phyloP scores from a whole-genome alignment of 1,284 basidiomycete species.

The Tilletia setariae region DNA sequence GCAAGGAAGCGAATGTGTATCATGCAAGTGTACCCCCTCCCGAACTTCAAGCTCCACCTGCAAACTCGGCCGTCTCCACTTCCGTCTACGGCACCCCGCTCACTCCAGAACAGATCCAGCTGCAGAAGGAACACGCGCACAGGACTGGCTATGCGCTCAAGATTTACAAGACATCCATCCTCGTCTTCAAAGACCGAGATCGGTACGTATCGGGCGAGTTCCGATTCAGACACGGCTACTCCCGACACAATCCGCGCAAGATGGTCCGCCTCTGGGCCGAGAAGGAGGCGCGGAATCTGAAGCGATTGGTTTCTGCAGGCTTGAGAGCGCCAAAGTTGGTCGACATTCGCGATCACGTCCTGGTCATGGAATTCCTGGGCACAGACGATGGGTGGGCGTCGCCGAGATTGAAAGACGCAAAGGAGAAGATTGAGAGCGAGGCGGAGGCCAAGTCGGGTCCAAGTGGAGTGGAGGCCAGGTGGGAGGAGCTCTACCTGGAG shows the following conservation, averaged over 20 bases:
- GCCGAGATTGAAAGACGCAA: conserved; percentile 47
- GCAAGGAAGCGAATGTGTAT: conserved; percentile 53
- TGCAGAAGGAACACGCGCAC: conserved; percentile 9
- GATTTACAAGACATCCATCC: conserved; percentile 97
- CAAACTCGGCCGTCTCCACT: conserved; percentile 11
- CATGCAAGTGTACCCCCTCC: conserved; percentile 40
- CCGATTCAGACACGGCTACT: conserved; percentile 88
- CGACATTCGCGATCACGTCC: conserved; percentile 92
- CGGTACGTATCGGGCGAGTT: conserved; percentile 87
- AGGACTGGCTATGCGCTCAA: conserved; percentile 65
- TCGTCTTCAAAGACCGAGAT: conserved; percentile 94
- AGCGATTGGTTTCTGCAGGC: conserved; percentile 74
- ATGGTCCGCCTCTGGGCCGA: conserved; percentile 99
- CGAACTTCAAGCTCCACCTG: background rate
- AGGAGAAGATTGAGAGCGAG: conserved; percentile 36
- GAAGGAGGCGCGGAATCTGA: conserved; percentile 95
- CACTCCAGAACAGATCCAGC: background rate
- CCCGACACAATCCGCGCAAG: conserved; percentile 88
- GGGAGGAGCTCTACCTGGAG: conserved; percentile 68
- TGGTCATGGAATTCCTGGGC: conserved; percentile 93
- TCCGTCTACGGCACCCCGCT: background rate
- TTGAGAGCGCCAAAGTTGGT: conserved; percentile 81
- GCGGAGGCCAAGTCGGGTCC: conserved; percentile 22
- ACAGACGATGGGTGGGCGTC: conserved; percentile 46
- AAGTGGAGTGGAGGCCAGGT: conserved; percentile 13